phyloP scores from a whole-genome alignment of 345 rosid species.

The Durio zibethinus region DNA sequence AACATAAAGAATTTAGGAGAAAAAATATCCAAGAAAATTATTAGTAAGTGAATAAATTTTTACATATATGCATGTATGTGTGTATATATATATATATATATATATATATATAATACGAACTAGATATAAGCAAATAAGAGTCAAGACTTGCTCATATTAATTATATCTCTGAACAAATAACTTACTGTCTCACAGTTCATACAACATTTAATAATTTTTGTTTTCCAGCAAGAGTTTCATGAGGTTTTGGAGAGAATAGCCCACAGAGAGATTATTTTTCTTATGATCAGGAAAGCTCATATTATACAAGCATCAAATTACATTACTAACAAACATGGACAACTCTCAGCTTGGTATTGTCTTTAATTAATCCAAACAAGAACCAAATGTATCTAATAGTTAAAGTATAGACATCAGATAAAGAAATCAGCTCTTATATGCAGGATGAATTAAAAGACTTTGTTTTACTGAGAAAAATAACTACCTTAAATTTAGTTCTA shows the following conservation, averaged over 20 bases:
- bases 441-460: background rate
- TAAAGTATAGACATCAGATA: background rate
- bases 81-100: too few species aligned
- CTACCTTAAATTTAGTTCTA: background rate
- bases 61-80: background rate
- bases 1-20: background rate
- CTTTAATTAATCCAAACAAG: background rate
- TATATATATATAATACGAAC: background rate
- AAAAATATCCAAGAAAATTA: background rate
- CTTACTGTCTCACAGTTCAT: background rate
- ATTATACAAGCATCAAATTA: background rate
- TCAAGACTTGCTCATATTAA: background rate
- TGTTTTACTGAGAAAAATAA: background rate
- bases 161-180: background rate
- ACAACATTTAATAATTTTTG: background rate
- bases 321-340: background rate
- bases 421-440: background rate
- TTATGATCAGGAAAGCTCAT: background rate
- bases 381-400: background rate
- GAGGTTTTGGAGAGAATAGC: background rate
- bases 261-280: background rate
- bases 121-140: background rate
- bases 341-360: background rate
- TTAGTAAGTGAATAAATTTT: background rate
- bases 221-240: background rate